These are phyloP conservation scores for Nicotiana sylvestris DNA, from an alignment of 257 asterid species.

Conservation along the genomic window DNA sequence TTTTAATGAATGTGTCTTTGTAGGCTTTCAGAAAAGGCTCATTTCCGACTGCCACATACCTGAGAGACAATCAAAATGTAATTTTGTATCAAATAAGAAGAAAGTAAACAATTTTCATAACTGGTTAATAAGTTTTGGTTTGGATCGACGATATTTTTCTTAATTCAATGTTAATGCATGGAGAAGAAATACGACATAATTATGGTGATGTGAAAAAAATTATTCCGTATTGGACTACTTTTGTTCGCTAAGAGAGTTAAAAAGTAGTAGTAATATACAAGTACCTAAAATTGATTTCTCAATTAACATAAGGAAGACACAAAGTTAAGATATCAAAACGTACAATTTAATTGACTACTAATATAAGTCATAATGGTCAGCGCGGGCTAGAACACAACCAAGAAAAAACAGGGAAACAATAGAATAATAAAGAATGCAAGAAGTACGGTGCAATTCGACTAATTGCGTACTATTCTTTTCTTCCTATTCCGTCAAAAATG, in stretches of 20 bases:
- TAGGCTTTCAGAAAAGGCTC: slow-evolving; percentile 37
- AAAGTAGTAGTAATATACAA: too few species aligned
- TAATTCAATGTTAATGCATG: neutral
- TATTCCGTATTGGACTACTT: neutral
- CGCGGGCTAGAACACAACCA: too few species aligned
- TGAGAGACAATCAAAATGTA: neutral
- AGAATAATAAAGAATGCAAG: too few species aligned
- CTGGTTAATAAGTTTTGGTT: neutral
- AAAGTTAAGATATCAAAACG: neutral
- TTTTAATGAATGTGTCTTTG: slow-evolving; percentile 26
- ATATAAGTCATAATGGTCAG: too few species aligned
- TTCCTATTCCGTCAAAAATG: too few species aligned
- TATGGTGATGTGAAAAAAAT: neutral
- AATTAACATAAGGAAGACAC: neutral
- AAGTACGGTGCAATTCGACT: too few species aligned
- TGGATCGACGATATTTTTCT: neutral
- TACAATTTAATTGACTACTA: neutral
- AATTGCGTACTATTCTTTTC: too few species aligned
- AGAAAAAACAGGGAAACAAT: too few species aligned
- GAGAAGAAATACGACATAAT: neutral
- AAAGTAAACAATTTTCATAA: neutral
- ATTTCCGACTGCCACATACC: slow-evolving; percentile 53
- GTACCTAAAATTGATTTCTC: neutral
- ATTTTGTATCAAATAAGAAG: neutral
- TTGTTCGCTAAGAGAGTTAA: neutral